A percentile compares a stretch with the other conserved stretches of the same genome.
Conservation (phyloP, 1,284 basidiomycete genomes). For the Austroboletus olivaceoglutinosus region DNA sequence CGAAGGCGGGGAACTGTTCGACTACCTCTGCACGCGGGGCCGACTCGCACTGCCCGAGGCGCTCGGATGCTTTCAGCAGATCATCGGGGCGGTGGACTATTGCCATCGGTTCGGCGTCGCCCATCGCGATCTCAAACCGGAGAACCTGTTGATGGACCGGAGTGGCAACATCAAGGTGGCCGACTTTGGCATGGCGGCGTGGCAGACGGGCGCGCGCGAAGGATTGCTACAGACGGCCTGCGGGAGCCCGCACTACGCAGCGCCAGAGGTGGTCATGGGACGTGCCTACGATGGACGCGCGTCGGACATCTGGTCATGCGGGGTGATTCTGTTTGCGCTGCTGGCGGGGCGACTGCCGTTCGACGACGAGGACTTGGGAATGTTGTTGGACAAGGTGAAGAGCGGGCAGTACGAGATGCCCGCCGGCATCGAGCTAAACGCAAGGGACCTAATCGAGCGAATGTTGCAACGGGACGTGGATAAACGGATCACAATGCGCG, state of each 20-base stretch:
- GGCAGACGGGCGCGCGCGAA: conserved; percentile 61
- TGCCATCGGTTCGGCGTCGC: conserved; percentile 97
- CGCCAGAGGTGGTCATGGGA: conserved; percentile 91
- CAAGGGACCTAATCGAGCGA: conserved; percentile 78
- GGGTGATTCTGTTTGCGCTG: conserved; percentile 92
- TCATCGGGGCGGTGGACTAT: conserved; percentile 93
- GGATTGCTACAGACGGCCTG: conserved; percentile 87
- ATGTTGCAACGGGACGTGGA: conserved; percentile 89
- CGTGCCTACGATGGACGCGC: conserved; percentile 85
- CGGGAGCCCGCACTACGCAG: conserved; percentile 96
- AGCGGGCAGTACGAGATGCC: conserved; percentile 86
- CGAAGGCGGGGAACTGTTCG: conserved; percentile 96
- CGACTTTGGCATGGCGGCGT: conserved; percentile 99
- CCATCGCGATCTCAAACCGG: conserved; percentile 96
- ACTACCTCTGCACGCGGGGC: conserved; percentile 86
- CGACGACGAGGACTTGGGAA: conserved; percentile 80
- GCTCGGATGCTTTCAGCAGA: conserved; percentile 94
- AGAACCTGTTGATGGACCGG: conserved; percentile 88
- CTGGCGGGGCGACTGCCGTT: conserved; percentile 92
- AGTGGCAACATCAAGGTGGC: conserved; percentile 93
- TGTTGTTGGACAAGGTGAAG: conserved; percentile 83
- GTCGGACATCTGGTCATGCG: conserved; percentile 98
- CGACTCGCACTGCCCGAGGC: conserved; percentile 81
- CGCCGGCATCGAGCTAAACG: conserved; percentile 68
- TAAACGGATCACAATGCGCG: conserved; percentile 83